phyloP scores from a whole-genome alignment of 768 basidiomycete genomes.

The Thelephora aurantiotincta region DNA sequence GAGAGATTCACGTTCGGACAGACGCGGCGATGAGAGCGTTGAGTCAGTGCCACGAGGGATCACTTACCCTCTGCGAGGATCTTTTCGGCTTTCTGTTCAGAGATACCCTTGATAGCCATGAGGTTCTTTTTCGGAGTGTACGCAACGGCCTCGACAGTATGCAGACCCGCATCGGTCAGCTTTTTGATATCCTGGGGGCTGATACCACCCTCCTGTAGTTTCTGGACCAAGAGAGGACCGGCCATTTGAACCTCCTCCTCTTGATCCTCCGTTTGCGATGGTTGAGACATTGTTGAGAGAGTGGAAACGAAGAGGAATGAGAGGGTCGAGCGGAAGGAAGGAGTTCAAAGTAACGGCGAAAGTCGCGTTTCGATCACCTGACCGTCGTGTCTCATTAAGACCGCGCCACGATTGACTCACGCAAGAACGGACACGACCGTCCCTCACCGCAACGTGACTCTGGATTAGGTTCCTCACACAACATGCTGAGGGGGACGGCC shows the following conservation, averaged over 20 bases:
- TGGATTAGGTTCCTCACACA: constrained; percentile 7
- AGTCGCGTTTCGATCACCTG: neutral
- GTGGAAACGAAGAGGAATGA: neutral
- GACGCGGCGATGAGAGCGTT: neutral
- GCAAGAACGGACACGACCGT: constrained; percentile 2
- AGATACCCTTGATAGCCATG: constrained; percentile 88
- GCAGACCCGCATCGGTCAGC: constrained; percentile 77
- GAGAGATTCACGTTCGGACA: neutral
- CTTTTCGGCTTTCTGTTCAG: constrained; percentile 94
- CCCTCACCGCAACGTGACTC: constrained; percentile 6
- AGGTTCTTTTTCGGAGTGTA: constrained; percentile 93
- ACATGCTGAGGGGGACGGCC: constrained; percentile 14
- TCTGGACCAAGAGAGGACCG: constrained; percentile 75
- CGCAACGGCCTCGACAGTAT: constrained; percentile 92
- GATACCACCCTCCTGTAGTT: constrained; percentile 82
- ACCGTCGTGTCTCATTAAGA: too few relatives aligned
- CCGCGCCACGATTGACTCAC: too few relatives aligned
- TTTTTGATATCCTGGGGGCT: constrained; percentile 90
- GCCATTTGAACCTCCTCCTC: constrained; percentile 42
- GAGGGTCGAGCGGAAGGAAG: constrained; percentile 1
- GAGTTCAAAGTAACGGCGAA: neutral
- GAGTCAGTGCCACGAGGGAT: constrained; percentile 1
- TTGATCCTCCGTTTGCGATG: constrained; percentile 30
- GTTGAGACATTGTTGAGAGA: constrained; percentile 33
- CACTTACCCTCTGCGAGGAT: constrained; percentile 76